Conservation (phyloP, 2,329 filamentous ascomycete genomes). For the Colletotrichum horii region DNA sequence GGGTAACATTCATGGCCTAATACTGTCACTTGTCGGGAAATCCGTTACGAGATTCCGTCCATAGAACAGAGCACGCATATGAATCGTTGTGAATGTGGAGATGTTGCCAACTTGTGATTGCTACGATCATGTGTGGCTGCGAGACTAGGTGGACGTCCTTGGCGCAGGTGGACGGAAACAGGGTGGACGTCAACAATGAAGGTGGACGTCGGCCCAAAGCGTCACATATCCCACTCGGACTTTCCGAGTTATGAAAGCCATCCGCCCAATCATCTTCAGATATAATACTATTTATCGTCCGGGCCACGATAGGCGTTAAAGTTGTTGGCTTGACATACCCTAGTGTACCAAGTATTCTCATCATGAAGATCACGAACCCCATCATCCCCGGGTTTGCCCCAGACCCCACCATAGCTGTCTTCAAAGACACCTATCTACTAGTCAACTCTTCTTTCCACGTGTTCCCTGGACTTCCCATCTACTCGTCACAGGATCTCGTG, state of each 20-base stretch:
- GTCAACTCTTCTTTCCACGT: conserved; percentile 66
- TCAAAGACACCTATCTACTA: conserved; percentile 32
- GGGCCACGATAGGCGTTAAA: neutral
- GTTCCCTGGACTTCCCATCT: conserved; percentile 55
- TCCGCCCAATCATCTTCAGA: neutral
- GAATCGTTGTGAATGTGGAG: neutral
- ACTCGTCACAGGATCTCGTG: conserved; percentile 35
- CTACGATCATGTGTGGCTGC: neutral
- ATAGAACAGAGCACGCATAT: neutral
- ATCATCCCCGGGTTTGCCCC: conserved; percentile 35
- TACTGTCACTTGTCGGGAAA: neutral
- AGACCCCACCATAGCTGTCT: conserved; percentile 31
- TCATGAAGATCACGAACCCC: conserved; percentile 24
- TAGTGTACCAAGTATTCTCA: neutral
- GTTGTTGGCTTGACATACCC: neutral
- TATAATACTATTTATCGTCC: neutral
- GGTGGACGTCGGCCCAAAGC: neutral
- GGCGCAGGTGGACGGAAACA: neutral
- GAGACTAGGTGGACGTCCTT: neutral
- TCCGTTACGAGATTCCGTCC: neutral
- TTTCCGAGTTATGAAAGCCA: neutral
- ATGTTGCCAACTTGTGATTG: neutral
- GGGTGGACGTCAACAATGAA: neutral
- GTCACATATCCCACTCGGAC: neutral
- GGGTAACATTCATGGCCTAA: neutral